Base-by-base conservation (phyloP, 495 filamentous ascomycete genomes). In the Penicillium alfredii region DNA sequence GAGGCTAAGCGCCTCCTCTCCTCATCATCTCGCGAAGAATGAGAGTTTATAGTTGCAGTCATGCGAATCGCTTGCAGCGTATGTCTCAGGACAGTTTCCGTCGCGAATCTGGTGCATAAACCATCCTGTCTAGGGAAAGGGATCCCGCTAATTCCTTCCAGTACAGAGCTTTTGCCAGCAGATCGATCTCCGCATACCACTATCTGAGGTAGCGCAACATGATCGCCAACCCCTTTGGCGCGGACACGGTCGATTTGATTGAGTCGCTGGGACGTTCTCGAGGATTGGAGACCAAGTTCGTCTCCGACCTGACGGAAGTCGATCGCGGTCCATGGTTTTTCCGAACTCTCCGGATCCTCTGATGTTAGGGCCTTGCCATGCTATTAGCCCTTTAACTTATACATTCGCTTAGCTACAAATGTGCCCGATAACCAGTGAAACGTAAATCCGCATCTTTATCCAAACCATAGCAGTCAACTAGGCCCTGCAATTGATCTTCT, bases 101-200 rank as follows among this genome's bases (percentile, higher is more conserved):
- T 63, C 0, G 60, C 31, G 23, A 66, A 66, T 6, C 42, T 31
- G 0, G 58, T 66, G 27, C 68, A 73, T 0, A 71, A 27, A 1
- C 54, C 56, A 40, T 54, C 52, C 18, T 64, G 34, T 8, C 49
- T 40, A 14, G 66, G 68, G 31, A 71, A 71, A 3, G 60, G 50
- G 6, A 62, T 41, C 6, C 51, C 53, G n/a, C 49, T 64, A 10
- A 73, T 53, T 4, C 51, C 66, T 41, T 73, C 69, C 0, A 73
- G 46, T 10, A 69, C 60, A n/a, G 64, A 69, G 43, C 64, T 69
- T 40, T 73, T 73, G 1, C 69, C 68, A 10, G 53, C 45, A 3
- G 58, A 67, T 36, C 71, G 63, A 35, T 83, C 76, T 8, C 81
- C 80, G 34, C 76, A 76, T 6, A 84, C 81, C 3, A 80, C 69